phyloP scores from a whole-genome alignment of 225 moss, liverwort and hornwort genomes.

The Climacium dendroides region DNA sequence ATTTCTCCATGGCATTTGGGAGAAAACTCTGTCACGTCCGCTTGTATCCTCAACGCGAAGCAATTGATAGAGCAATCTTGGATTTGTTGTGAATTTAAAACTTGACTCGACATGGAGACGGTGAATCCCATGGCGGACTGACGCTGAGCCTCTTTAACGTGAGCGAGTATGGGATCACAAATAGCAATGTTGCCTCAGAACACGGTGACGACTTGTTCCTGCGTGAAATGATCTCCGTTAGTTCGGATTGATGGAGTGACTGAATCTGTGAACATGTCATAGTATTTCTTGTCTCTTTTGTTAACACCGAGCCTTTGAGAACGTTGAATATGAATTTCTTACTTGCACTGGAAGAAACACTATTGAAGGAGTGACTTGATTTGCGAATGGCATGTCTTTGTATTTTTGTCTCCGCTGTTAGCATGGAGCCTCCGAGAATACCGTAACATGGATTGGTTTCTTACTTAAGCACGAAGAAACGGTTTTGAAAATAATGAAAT shows the following conservation, averaged over 20 bases:
- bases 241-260: neutral
- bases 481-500: neutral
- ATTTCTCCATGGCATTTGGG: neutral
- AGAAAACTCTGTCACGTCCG: neutral
- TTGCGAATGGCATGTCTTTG: neutral
- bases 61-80: neutral
- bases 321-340: neutral
- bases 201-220: neutral
- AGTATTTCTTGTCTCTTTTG: neutral
- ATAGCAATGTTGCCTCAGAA: slow-evolving; percentile 4
- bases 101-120: neutral
- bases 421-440: neutral
- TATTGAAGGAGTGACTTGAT: neutral
- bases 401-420: neutral
- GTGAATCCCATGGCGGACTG: neutral
- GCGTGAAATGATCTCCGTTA: neutral
- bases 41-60: neutral
- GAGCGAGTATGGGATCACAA: slow-evolving; percentile 9
- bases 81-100: neutral
- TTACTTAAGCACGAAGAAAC: neutral
- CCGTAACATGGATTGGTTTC: neutral
- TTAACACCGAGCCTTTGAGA: neutral
- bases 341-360: neutral
- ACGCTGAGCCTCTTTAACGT: neutral
- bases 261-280: neutral